Conservation (phyloP, 495 filamentous ascomycete species). For the Monascus purpureus region DNA sequence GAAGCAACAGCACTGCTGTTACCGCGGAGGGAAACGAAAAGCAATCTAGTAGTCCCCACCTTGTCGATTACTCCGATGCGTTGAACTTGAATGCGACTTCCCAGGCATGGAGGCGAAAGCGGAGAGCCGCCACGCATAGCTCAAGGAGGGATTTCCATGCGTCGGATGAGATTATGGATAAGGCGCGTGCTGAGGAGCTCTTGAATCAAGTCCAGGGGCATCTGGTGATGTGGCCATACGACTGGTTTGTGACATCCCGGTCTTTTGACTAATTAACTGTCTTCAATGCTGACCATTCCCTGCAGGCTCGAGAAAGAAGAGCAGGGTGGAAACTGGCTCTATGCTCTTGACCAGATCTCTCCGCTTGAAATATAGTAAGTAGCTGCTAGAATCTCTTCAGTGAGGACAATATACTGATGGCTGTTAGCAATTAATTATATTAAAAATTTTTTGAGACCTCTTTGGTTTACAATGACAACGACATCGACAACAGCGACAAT, state of each 20-base stretch:
- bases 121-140: conserved; percentile 64
- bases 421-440: conserved; percentile 1
- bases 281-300: conserved; percentile 1
- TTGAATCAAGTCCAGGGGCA: conserved; percentile 74
- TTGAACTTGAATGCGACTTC: conserved; percentile 31
- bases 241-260: conserved; percentile 46
- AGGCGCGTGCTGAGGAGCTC: conserved; percentile 63
- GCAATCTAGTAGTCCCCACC: conserved; percentile 17
- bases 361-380: conserved; percentile 97
- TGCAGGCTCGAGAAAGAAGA: conserved; percentile 69
- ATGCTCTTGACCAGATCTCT: conserved; percentile 88
- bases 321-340: conserved; percentile 88
- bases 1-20: conserved; percentile 10
- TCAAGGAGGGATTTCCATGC: conserved; percentile 57
- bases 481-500: no score
- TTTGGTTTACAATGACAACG: no score
- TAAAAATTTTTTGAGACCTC: no score
- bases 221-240: conserved; percentile 83
- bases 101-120: conserved; percentile 37
- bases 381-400: neutral
- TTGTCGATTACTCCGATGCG: conserved; percentile 35
- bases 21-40: conserved; percentile 20
- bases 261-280: neutral
- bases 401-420: neutral
- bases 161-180: conserved; percentile 58